Evolutionary conservation across 2,329 filamentous ascomycete species (phyloP).

Genomic region (Amylocarpus encephaloides): DNA sequence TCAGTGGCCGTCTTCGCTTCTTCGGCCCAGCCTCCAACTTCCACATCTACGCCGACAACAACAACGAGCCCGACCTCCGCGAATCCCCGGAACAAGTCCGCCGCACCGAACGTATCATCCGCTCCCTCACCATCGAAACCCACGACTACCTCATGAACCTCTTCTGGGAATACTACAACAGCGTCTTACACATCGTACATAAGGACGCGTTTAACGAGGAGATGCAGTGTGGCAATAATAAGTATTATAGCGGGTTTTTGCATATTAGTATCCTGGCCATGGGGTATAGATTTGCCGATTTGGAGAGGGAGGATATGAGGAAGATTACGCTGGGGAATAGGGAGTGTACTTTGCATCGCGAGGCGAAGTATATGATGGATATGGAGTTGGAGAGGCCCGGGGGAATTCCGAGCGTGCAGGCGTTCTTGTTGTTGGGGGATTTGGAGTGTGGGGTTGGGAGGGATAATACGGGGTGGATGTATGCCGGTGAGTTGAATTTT

Average conservation of each 20-base stretch:
- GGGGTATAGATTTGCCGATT: slow-evolving; percentile 46
- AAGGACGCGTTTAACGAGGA: slow-evolving; percentile 44
- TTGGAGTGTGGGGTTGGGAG: slow-evolving; percentile 48
- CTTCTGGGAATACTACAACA: slow-evolving; percentile 48
- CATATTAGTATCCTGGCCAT: slow-evolving; percentile 47
- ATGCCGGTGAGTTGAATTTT: slow-evolving; percentile 36
- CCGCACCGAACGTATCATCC: slow-evolving; percentile 42
- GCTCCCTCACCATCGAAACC: slow-evolving; percentile 39
- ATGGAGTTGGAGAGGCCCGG: slow-evolving; percentile 46
- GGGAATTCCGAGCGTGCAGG: slow-evolving; percentile 47
- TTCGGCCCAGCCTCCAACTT: slow-evolving; percentile 49
- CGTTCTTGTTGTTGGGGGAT: slow-evolving; percentile 45
- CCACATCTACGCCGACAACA: slow-evolving; percentile 42
- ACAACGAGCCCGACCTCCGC: slow-evolving; percentile 31
- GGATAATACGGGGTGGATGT: slow-evolving; percentile 50
- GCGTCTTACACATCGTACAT: slow-evolving; percentile 43
- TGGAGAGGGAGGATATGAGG: slow-evolving; percentile 42
- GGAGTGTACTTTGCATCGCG: slow-evolving; percentile 47
- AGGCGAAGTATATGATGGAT: slow-evolving; percentile 49
- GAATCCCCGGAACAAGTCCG: slow-evolving; percentile 41
- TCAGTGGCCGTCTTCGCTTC: slow-evolving; percentile 44
- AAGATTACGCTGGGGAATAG: slow-evolving; percentile 40
- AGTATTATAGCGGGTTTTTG: slow-evolving; percentile 46
- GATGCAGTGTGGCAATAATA: slow-evolving; percentile 38
- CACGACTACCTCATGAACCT: slow-evolving; percentile 46